Evolutionary conservation across 768 basidiomycete species (phyloP).

Genomic region (Phanerochaete carnosa): DNA sequence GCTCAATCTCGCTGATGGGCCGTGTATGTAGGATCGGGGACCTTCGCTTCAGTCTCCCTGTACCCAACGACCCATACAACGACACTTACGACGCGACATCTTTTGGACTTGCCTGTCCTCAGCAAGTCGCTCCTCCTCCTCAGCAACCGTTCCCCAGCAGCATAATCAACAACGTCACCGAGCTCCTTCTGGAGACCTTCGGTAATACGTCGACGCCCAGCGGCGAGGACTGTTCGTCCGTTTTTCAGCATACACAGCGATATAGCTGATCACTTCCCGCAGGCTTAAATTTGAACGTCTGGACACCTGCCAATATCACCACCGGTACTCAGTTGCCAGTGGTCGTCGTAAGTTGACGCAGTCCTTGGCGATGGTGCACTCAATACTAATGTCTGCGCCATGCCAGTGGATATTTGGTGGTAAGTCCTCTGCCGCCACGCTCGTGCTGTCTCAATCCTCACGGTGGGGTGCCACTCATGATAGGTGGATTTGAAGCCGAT

Average conservation of each 20-base stretch:
- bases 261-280: background rate
- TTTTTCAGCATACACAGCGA: background rate
- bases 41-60: constrained; percentile 22
- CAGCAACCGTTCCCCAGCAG: constrained; percentile 2
- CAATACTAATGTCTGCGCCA: background rate
- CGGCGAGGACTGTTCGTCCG: constrained; percentile 13
- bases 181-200: no score
- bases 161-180: background rate
- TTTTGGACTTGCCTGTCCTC: constrained; percentile 40
- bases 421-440: background rate
- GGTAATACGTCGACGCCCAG: background rate
- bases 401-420: background rate
- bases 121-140: constrained; percentile 23
- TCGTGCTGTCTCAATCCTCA: background rate
- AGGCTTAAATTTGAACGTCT: background rate
- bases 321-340: background rate
- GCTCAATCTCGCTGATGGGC: background rate
- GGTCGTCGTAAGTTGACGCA: background rate
- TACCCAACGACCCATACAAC: constrained; percentile 24
- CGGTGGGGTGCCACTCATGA: no score
- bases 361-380: background rate
- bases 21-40: constrained; percentile 8
- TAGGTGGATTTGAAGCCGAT: background rate
- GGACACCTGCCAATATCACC: background rate
- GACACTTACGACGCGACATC: constrained; percentile 32